These are phyloP conservation scores for Phytophthora constricta DNA, from an alignment of 352 stramenopile genomes.

Conservation along the genomic window DNA sequence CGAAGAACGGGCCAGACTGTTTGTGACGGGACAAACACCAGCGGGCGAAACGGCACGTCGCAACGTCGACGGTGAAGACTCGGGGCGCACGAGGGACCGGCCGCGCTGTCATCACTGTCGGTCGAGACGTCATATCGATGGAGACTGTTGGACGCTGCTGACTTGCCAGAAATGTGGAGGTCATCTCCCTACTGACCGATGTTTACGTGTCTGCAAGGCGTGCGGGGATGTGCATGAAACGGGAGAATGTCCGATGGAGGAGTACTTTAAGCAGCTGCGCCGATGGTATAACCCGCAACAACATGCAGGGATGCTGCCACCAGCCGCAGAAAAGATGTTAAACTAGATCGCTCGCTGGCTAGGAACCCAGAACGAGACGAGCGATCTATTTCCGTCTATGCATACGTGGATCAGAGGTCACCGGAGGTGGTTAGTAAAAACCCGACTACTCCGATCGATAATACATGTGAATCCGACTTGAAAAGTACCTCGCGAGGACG, in stretches of 20 bases:
- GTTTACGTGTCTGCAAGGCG: slow-evolving; percentile 10
- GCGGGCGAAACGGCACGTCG: background rate
- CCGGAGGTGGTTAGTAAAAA: too few relatives aligned
- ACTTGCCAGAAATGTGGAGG: slow-evolving; percentile 18
- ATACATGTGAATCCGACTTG: too few relatives aligned
- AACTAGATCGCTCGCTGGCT: too few relatives aligned
- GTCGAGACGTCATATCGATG: background rate
- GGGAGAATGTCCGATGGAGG: slow-evolving; percentile 15
- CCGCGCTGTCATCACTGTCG: slow-evolving; percentile 12
- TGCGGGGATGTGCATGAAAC: slow-evolving; percentile 13
- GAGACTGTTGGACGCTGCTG: slow-evolving; percentile 19
- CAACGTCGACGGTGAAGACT: background rate
- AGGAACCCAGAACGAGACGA: too few relatives aligned
- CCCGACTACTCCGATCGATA: too few relatives aligned
- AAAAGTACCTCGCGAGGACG: too few relatives aligned
- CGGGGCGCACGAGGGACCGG: slow-evolving; percentile 1
- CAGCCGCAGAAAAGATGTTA: too few relatives aligned
- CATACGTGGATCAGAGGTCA: too few relatives aligned
- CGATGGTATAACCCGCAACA: slow-evolving; percentile 18
- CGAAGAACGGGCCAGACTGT: slow-evolving; percentile 5
- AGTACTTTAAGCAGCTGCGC: slow-evolving; percentile 14
- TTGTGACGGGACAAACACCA: slow-evolving; percentile 1
- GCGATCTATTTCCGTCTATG: too few relatives aligned
- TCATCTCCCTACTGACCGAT: slow-evolving; percentile 18
- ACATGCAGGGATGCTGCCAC: slow-evolving; percentile 16